These are phyloP conservation scores for Chalciporus piperatus DNA, from an alignment of 768 basidiomycete genomes.

Conservation along the genomic window DNA sequence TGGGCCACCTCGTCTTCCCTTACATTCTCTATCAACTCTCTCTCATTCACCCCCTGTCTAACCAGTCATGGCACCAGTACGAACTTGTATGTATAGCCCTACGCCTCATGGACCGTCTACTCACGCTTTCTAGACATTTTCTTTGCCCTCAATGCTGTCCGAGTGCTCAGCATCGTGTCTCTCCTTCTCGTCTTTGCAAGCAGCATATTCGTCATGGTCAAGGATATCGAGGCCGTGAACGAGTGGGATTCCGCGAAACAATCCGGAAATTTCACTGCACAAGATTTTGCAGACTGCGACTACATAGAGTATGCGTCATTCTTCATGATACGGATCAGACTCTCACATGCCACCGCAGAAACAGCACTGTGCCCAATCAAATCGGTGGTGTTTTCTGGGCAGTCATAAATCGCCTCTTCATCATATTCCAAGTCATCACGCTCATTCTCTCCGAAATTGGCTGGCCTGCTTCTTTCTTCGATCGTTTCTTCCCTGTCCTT, in stretches of 20 bases:
- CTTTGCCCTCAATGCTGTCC: slow-evolving; percentile 76
- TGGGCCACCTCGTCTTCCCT: slow-evolving; percentile 28
- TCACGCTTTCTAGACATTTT: slow-evolving; percentile 47
- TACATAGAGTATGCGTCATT: slow-evolving; percentile 66
- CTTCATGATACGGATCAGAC: neutral
- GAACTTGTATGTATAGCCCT: slow-evolving; percentile 42
- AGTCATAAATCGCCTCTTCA: slow-evolving; percentile 81
- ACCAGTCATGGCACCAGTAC: slow-evolving; percentile 27
- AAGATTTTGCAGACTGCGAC: slow-evolving; percentile 54
- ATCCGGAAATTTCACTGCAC: slow-evolving; percentile 27
- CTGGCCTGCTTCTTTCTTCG: slow-evolving; percentile 77
- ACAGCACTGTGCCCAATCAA: slow-evolving; percentile 86
- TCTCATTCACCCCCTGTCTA: neutral
- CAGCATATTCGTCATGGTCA: slow-evolving; percentile 70
- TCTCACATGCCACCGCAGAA: slow-evolving; percentile 37
- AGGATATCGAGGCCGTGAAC: slow-evolving; percentile 76
- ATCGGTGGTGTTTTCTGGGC: slow-evolving; percentile 91
- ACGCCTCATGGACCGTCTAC: neutral
- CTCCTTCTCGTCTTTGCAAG: slow-evolving; percentile 79
- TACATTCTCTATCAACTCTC: neutral
- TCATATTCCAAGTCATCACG: slow-evolving; percentile 79
- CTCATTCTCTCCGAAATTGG: slow-evolving; percentile 81
- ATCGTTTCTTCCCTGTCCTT: slow-evolving; percentile 82
- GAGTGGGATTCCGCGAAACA: slow-evolving; percentile 47
- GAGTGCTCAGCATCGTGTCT: slow-evolving; percentile 74